These are phyloP conservation scores for Infundibulicybe gibba DNA, from an alignment of 768 basidiomycete genomes.

Conservation along the genomic window DNA sequence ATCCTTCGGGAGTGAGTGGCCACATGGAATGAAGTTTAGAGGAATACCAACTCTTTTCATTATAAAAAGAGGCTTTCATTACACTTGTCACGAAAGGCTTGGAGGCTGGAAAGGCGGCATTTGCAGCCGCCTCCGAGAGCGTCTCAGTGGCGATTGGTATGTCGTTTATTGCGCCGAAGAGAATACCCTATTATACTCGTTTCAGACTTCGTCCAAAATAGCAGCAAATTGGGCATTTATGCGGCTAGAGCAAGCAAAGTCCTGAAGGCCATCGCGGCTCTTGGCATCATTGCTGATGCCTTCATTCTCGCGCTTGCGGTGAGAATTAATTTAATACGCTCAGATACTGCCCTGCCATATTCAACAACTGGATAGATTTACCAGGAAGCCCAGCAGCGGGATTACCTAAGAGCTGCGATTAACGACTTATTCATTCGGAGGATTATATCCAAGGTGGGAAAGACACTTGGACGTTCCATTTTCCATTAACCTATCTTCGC, in stretches of 20 bases:
- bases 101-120: not conserved
- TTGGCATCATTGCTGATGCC: conserved; percentile 5
- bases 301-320: conserved; percentile 6
- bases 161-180: too few relatives aligned
- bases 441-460: conserved; percentile 4
- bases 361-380: not conserved
- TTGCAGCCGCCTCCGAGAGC: not conserved
- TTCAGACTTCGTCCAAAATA: too few relatives aligned
- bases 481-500: too few relatives aligned
- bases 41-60: too few relatives aligned
- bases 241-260: conserved; percentile 1
- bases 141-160: not conserved
- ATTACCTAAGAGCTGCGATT: conserved; percentile 1
- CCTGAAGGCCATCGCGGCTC: conserved; percentile 4
- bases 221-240: not conserved
- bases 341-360: too few relatives aligned
- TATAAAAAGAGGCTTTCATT: too few relatives aligned
- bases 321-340: not conserved
- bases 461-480: not conserved
- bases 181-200: too few relatives aligned
- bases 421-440: conserved; percentile 1
- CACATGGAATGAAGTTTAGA: too few relatives aligned
- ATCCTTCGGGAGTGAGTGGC: too few relatives aligned
- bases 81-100: not conserved
- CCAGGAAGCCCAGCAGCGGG: conserved; percentile 2